Conservation (phyloP, 2,329 filamentous ascomycete genomes). For the Verticillium isaacii region DNA sequence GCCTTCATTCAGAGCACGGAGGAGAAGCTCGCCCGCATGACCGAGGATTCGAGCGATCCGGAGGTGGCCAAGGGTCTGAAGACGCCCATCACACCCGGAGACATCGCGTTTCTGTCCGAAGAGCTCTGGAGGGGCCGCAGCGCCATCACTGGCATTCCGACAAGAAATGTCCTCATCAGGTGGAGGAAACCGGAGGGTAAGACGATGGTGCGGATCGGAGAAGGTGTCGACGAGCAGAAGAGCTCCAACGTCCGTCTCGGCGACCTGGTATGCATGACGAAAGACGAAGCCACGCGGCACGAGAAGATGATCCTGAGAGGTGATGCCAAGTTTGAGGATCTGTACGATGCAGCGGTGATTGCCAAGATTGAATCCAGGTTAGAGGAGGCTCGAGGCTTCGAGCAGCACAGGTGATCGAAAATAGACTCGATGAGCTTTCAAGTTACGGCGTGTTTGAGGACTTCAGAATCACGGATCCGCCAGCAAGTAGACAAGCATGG, state of each 20-base stretch:
- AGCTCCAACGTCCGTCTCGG: conserved; percentile 62
- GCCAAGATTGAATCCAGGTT: conserved; percentile 62
- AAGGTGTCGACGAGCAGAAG: conserved; percentile 69
- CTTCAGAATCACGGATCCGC: no score
- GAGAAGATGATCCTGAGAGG: conserved; percentile 74
- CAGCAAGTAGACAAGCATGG: no score
- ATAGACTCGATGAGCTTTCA: no score
- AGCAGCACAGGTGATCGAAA: conserved; percentile 40
- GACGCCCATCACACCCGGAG: conserved; percentile 70
- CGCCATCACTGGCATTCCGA: conserved; percentile 75
- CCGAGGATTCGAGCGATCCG: conserved; percentile 24
- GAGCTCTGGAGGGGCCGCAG: conserved; percentile 85
- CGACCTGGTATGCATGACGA: conserved; percentile 87
- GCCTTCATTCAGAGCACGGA: conserved; percentile 71
- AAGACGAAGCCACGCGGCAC: conserved; percentile 78
- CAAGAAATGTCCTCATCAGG: conserved; percentile 70
- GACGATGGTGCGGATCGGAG: conserved; percentile 57
- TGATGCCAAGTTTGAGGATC: conserved; percentile 59
- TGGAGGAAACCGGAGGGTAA: conserved; percentile 66
- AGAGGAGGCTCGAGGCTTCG: conserved; percentile 60
- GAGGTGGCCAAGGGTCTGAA: conserved; percentile 66
- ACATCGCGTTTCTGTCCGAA: conserved; percentile 84
- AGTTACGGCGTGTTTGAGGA: no score
- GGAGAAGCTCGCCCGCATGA: conserved; percentile 30
- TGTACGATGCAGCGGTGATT: conserved; percentile 69